phyloP scores from a whole-genome alignment of 2,329 filamentous ascomycete genomes.

The Neurospora crassa region DNA sequence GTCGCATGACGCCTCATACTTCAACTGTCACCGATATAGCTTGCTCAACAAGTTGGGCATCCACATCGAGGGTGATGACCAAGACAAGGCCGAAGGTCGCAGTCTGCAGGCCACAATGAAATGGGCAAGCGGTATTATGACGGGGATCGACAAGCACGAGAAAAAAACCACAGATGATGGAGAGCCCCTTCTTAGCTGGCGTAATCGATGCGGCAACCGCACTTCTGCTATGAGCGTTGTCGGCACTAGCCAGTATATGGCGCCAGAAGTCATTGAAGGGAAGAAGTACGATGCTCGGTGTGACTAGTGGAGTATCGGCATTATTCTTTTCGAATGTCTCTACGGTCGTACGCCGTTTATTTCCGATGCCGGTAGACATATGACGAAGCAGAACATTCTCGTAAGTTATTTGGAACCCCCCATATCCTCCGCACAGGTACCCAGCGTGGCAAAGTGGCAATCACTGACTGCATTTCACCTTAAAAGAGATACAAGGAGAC shows the following conservation, averaged over 20 bases:
- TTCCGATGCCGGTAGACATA: slow-evolving; percentile 63
- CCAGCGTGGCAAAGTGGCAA: background rate
- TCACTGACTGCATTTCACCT: background rate
- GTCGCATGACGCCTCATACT: slow-evolving; percentile 84
- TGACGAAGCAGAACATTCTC: slow-evolving; percentile 80
- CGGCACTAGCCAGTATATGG: slow-evolving; percentile 97
- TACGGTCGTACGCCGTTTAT: slow-evolving; percentile 90
- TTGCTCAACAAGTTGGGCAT: slow-evolving; percentile 71
- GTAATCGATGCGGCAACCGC: slow-evolving; percentile 59
- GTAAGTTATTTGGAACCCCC: slow-evolving; percentile 32
- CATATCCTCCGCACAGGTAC: background rate
- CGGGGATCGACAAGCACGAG: slow-evolving; percentile 28
- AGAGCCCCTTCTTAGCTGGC: slow-evolving; percentile 56
- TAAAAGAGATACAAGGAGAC: slow-evolving; percentile 56
- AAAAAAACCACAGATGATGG: slow-evolving; percentile 22
- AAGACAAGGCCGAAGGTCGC: slow-evolving; percentile 50
- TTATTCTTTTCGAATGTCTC: slow-evolving; percentile 90
- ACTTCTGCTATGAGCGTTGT: slow-evolving; percentile 76
- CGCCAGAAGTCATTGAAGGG: slow-evolving; percentile 80
- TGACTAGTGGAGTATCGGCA: slow-evolving; percentile 93
- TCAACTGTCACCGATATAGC: slow-evolving; percentile 70
- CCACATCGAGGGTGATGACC: slow-evolving; percentile 60
- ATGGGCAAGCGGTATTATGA: slow-evolving; percentile 32
- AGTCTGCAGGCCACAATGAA: slow-evolving; percentile 26
- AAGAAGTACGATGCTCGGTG: slow-evolving; percentile 83